A percentile compares a stretch with the other conserved stretches of the same genome.
These are phyloP conservation scores for Ogataea polymorpha DNA, from an alignment of 805 yeast genomes.

Conservation along the genomic window DNA sequence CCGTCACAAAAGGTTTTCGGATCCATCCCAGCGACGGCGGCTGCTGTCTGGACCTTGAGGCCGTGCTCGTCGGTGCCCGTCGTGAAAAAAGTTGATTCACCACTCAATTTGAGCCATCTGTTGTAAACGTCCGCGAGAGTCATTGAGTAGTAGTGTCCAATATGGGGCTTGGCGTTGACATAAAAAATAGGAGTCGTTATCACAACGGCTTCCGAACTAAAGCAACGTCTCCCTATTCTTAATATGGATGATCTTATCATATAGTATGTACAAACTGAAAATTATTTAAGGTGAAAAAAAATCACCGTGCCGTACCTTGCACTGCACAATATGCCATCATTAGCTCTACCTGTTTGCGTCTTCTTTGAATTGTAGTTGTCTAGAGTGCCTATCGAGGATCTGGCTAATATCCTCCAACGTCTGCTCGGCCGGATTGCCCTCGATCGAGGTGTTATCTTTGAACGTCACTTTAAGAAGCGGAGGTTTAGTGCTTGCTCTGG, in stretches of 20 bases:
- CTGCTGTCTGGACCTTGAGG: constrained; percentile 85
- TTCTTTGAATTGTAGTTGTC: constrained; percentile 72
- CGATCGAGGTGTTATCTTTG: constrained; percentile 72
- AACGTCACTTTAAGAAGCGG: constrained; percentile 75
- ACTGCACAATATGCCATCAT: neutral
- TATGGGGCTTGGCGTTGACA: constrained; percentile 92
- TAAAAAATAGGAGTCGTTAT: constrained; percentile 93
- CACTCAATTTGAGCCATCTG: constrained; percentile 62
- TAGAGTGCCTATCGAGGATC: constrained; percentile 76
- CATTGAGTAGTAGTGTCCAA: constrained; percentile 92
- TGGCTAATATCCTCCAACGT: constrained; percentile 61
- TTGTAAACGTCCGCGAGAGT: constrained; percentile 73
- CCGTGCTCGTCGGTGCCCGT: constrained; percentile 99
- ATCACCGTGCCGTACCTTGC: constrained; percentile 2
- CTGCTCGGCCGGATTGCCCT: constrained; percentile 59
- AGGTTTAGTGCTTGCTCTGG: constrained; percentile 39
- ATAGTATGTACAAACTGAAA: constrained; percentile 7
- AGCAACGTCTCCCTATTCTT: neutral
- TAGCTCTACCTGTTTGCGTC: constrained; percentile 42
- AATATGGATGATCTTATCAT: constrained; percentile 6
- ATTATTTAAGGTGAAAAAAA: constrained; percentile 24
- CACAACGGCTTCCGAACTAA: constrained; percentile 30
- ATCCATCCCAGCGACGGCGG: constrained; percentile 44
- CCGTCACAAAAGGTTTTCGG: constrained; percentile 74
- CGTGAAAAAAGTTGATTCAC: constrained; percentile 49